A percentile compares a stretch with the other conserved stretches of the same genome.
Evolutionary conservation across 208 protist genomes (phyloP).

Genomic region (Acanthamoeba culbertsoni): DNA sequence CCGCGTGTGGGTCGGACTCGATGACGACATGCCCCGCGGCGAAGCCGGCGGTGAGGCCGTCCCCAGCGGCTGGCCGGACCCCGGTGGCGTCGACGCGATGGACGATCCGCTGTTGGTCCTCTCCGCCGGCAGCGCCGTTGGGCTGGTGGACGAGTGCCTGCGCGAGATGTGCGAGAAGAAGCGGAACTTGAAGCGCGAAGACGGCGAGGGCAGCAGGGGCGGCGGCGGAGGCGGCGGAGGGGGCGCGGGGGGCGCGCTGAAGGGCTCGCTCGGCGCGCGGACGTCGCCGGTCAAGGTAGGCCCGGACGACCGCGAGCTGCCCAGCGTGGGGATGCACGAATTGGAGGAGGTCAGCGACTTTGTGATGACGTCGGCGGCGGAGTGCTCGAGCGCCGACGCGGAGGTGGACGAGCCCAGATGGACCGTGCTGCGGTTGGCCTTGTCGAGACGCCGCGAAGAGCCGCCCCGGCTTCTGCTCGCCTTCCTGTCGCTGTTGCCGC

Average conservation of each 20-base stretch:
- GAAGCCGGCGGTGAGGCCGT: background rate
- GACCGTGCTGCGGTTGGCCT: background rate
- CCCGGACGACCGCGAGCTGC: background rate
- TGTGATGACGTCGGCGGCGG: background rate
- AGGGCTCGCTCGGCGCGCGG: background rate
- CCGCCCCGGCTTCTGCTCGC: background rate
- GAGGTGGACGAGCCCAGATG: background rate
- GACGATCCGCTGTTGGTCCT: too few relatives aligned
- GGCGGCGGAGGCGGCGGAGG: background rate
- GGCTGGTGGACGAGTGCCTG: background rate
- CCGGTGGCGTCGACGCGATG: background rate
- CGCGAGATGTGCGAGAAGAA: constrained; percentile 5
- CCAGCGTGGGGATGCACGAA: background rate
- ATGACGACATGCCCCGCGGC: background rate
- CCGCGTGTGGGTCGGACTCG: constrained; percentile 5
- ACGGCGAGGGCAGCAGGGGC: background rate
- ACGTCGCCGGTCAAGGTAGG: background rate
- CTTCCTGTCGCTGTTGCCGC: background rate
- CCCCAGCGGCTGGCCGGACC: background rate
- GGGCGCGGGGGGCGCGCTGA: background rate
- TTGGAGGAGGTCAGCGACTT: background rate
- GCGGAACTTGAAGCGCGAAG: constrained; percentile 3
- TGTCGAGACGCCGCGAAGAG: background rate
- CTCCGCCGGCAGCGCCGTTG: too few relatives aligned
- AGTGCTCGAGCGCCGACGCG: background rate